Evolutionary conservation across 306 rosid species (phyloP).

Genomic region (Quercus aquifolioides): DNA sequence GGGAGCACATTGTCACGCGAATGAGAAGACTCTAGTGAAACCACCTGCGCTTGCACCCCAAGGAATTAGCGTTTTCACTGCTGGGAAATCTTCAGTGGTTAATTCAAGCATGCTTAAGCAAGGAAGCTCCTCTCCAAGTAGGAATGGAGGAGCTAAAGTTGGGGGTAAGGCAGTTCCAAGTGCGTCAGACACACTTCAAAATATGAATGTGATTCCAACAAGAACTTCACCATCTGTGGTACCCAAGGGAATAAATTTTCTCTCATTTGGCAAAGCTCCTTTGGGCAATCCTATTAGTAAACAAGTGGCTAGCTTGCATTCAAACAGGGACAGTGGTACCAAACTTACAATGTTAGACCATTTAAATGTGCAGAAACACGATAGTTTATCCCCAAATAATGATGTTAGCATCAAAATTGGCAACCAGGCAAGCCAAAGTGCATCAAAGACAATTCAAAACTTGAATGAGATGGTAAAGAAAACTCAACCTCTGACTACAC

Average conservation of each 20-base stretch:
- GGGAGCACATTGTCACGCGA: constrained; percentile 24
- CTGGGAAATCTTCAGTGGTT: constrained; percentile 28
- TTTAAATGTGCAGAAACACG: constrained; percentile 17
- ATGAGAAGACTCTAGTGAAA: constrained; percentile 23
- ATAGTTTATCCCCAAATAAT: constrained; percentile 14
- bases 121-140: constrained; percentile 25
- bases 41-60: constrained; percentile 32
- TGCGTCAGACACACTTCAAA: constrained; percentile 23
- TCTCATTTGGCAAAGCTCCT: constrained; percentile 60
- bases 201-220: constrained; percentile 16
- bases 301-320: constrained; percentile 28
- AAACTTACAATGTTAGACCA: constrained; percentile 14
- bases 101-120: constrained; percentile 28
- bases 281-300: constrained; percentile 27
- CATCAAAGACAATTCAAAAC: constrained; percentile 22
- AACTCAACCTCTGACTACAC: constrained; percentile 18
- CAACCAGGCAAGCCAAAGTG: constrained; percentile 21
- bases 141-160: constrained; percentile 27
- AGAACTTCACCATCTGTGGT: constrained; percentile 30
- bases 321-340: constrained; percentile 16
- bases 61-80: constrained; percentile 54
- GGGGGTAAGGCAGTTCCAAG: constrained; percentile 18
- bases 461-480: constrained; percentile 23
- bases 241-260: constrained; percentile 67
- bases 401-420: constrained; percentile 19